Evolutionary conservation across 805 yeast species (phyloP).

Genomic region (Starmerella powellii): DNA sequence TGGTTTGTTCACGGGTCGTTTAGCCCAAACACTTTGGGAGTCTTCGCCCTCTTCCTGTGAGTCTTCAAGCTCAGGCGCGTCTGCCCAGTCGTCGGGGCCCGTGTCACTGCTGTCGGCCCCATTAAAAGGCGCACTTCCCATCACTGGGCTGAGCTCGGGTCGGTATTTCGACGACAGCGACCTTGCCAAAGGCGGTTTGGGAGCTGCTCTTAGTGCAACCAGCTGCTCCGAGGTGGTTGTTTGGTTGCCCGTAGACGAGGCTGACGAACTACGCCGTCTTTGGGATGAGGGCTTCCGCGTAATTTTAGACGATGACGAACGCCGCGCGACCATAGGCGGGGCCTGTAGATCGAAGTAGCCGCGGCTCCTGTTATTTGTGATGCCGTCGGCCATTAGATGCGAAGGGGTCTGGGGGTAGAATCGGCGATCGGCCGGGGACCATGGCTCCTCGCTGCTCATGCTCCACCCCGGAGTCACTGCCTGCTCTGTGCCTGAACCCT

Average conservation of each 20-base stretch:
- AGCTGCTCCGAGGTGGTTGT: constrained; percentile 30
- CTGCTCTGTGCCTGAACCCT: neutral
- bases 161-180: constrained; percentile 22
- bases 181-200: constrained; percentile 32
- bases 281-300: neutral
- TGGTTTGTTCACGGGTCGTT: too few species aligned
- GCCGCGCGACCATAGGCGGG: neutral
- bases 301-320: too few species aligned
- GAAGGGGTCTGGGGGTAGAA: constrained; percentile 58
- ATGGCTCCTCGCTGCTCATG: constrained; percentile 16
- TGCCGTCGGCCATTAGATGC: constrained; percentile 41
- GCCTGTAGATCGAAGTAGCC: constrained; percentile 19
- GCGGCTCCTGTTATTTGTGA: neutral
- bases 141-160: constrained; percentile 24
- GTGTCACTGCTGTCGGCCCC: neutral
- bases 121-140: constrained; percentile 4
- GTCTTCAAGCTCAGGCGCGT: constrained; percentile 44
- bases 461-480: constrained; percentile 11
- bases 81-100: constrained; percentile 38
- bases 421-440: constrained; percentile 13
- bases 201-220: constrained; percentile 51
- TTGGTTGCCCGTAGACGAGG: neutral
- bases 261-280: neutral
- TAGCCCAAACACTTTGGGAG: constrained; percentile 51
- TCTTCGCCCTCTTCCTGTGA: constrained; percentile 30